Evolutionary conservation across 2,329 filamentous ascomycete genomes (phyloP).

Genomic region (Hypoxylon sp.): DNA sequence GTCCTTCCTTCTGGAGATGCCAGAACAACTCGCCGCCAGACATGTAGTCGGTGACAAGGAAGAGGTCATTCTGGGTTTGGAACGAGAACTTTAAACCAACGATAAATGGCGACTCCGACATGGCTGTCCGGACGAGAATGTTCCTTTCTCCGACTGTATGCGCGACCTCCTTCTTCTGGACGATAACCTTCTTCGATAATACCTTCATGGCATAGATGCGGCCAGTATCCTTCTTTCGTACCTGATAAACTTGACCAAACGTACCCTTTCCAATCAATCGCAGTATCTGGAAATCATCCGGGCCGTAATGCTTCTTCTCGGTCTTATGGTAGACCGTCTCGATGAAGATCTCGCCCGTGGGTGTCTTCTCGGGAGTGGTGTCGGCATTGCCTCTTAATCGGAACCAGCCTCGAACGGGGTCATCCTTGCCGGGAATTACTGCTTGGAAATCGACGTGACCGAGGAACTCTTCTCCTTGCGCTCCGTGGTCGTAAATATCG

Average conservation of each 20-base stretch:
- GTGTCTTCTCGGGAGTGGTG: conserved; percentile 73
- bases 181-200: conserved; percentile 98
- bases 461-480: conserved; percentile 86
- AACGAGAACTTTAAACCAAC: conserved; percentile 99
- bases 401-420: conserved; percentile 85
- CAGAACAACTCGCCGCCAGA: conserved; percentile 98
- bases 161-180: conserved; percentile 99
- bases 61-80: conserved; percentile 94
- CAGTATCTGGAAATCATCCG: conserved; percentile 93
- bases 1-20: conserved; percentile 96
- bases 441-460: conserved; percentile 86
- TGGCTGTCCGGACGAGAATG: conserved; percentile 95
- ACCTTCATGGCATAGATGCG: conserved; percentile 99
- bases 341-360: conserved; percentile 88
- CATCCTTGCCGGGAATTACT: conserved; percentile 70
- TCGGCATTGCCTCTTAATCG: conserved; percentile 78
- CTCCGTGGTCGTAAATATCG: conserved; percentile 86
- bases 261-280: conserved; percentile 98
- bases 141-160: conserved; percentile 97
- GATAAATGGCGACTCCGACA: conserved; percentile 95
- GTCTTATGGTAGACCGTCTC: conserved; percentile 86
- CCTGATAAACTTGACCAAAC: conserved; percentile 98
- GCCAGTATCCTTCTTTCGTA: conserved; percentile 94
- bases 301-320: conserved; percentile 91
- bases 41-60: conserved; percentile 99